Evolutionary conservation across 768 basidiomycete species (phyloP), one percentile per base, ranked within the genome.

Genomic region (Boletus sp.): DNA sequence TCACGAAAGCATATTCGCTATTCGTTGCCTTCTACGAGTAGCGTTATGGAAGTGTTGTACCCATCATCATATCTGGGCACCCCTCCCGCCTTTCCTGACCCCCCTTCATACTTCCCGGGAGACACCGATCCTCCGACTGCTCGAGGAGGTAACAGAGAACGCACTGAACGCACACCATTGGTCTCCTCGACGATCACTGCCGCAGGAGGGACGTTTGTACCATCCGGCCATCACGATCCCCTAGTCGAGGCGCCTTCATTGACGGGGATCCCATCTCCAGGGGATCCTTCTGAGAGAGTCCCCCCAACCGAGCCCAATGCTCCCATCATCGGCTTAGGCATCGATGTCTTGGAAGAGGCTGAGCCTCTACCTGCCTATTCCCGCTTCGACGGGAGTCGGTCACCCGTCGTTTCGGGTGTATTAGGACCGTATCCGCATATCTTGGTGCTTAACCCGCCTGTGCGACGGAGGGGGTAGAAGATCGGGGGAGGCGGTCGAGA

Each of bases 1-100:
- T 52, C 56, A 28, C 58, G 52, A 45, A 56, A 39, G 9, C 54
- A 54, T 18, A 17, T 33, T 36, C 52, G 47, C 8, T 49, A 48
- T 47, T 54, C 55, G 8, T 28, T 70, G 42, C 63, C 70, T 37
- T 56, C 70, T 9, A 60, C 56, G n/a, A 61, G 47, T 29, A 63
- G 50, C 24, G 51, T 70, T 35, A 63, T 65, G 60, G 65, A 65
- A 29, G 66, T 70, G 36, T 40, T 70, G 14, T 67, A 69, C 55
- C 61, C 67, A 30, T 35, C 47, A 15, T 63, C 65, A 40, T 62
- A 56, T 50, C 48, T 61, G 47, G 56, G 50, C 37, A 60, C 54
- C 30, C 45, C 56, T 37, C 42, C 50, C n/a, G n/a, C 40, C 9
- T 50, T 60, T 37, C 52, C 55, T 39, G 48, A 51, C n/a, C 67